These are phyloP conservation scores for Ascochyta pisi DNA, from an alignment of 2,329 filamentous ascomycete species.

Conservation along the genomic window DNA sequence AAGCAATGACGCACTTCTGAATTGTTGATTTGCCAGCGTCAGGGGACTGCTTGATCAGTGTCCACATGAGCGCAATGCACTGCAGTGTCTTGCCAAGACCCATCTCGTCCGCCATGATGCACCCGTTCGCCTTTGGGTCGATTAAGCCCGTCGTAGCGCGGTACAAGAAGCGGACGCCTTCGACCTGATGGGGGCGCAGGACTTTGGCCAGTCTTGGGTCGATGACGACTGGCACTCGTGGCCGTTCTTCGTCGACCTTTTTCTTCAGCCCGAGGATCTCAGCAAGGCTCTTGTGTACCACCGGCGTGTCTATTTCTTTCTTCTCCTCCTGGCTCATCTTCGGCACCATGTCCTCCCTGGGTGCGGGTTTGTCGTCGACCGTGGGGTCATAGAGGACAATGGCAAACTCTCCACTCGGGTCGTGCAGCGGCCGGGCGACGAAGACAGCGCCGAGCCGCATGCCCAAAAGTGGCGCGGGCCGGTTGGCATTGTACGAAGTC, in stretches of 20 bases:
- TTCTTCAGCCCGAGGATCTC: constrained; percentile 97
- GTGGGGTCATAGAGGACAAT: constrained; percentile 97
- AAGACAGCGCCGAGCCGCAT: constrained; percentile 85
- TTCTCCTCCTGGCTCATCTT: constrained; percentile 56
- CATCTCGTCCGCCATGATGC: constrained; percentile 99
- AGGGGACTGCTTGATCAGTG: constrained; percentile 90
- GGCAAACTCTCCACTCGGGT: constrained; percentile 92
- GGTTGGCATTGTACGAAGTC: constrained; percentile 74
- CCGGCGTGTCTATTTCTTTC: constrained; percentile 71
- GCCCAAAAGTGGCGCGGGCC: constrained; percentile 86
- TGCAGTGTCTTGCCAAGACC: constrained; percentile 96
- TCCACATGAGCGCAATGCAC: constrained; percentile 97
- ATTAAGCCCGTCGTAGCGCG: constrained; percentile 93
- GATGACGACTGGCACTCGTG: constrained; percentile 95
- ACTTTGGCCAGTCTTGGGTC: constrained; percentile 90
- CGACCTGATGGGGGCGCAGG: constrained; percentile 93
- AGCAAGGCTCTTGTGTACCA: constrained; percentile 92
- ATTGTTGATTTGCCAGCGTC: constrained; percentile 94
- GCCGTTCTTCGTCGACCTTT: constrained; percentile 79
- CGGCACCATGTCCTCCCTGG: constrained; percentile 56
- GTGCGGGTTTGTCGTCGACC: constrained; percentile 76
- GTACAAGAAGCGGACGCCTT: constrained; percentile 98
- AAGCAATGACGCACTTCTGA: constrained; percentile 95
- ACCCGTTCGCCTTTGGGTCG: constrained; percentile 90
- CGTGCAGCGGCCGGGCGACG: constrained; percentile 87